Percentiles rank a stretch among this genome's conserved stretches.
Conservation (phyloP, 208 protist species). For the Vickermania ingenoplastis region DNA sequence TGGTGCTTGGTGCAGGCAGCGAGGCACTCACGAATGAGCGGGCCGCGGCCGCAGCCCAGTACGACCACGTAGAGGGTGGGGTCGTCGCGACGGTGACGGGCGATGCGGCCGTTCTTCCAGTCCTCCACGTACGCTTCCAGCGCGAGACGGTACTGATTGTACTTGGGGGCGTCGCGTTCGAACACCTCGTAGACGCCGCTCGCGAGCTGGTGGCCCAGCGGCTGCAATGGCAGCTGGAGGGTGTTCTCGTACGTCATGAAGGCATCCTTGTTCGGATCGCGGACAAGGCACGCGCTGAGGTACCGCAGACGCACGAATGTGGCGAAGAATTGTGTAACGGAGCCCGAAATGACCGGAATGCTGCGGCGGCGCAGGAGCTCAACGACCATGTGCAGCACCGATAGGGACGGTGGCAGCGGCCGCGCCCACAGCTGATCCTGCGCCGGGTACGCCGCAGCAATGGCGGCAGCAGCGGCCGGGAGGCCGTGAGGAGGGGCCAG, state of each 20-base stretch:
- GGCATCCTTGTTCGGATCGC: slow-evolving; percentile 33
- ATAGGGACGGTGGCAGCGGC: slow-evolving; percentile 22
- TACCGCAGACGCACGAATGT: slow-evolving; percentile 7
- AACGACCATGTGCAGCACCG: slow-evolving; percentile 41
- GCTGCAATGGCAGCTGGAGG: slow-evolving; percentile 93
- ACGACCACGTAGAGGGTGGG: not conserved
- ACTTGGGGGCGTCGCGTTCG: slow-evolving; percentile 97
- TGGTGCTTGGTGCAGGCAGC: not conserved
- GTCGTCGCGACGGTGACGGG: slow-evolving; percentile 25
- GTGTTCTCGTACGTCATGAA: slow-evolving; percentile 85
- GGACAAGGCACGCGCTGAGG: slow-evolving; percentile 32
- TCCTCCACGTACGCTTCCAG: slow-evolving; percentile 58
- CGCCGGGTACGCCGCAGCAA: not conserved
- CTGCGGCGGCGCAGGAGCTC: slow-evolving; percentile 70
- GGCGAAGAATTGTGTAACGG: not conserved
- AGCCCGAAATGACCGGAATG: slow-evolving; percentile 34
- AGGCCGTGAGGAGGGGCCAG: slow-evolving; percentile 12
- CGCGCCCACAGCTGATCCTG: slow-evolving; percentile 3
- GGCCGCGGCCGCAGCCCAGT: slow-evolving; percentile 9
- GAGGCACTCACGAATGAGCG: slow-evolving; percentile 6
- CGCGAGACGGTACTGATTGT: slow-evolving; percentile 89
- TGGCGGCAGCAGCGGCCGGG: not conserved
- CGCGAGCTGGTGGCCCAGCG: slow-evolving; percentile 95
- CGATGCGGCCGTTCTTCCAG: slow-evolving; percentile 19
- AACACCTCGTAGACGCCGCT: slow-evolving; percentile 98